phyloP scores from a whole-genome alignment of 2,329 filamentous ascomycete genomes.

The Penicillium freii region DNA sequence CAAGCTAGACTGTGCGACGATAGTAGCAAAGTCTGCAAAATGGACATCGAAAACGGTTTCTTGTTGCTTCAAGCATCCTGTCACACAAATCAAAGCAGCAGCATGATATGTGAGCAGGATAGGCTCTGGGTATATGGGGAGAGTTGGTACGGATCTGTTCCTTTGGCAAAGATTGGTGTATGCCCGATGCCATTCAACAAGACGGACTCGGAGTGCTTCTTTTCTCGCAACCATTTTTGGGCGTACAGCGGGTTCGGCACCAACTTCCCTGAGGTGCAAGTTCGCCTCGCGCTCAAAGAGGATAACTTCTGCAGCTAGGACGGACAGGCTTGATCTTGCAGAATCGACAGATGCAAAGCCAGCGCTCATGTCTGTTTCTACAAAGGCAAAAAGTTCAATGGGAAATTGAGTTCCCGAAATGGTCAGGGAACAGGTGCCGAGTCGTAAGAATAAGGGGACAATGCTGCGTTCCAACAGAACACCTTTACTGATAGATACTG shows the following conservation, averaged over 20 bases:
- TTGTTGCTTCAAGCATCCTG: constrained; percentile 14
- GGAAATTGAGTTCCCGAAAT: constrained; percentile 10
- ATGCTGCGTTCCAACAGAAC: constrained; percentile 28
- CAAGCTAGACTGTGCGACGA: constrained; percentile 11
- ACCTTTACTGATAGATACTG: constrained; percentile 16
- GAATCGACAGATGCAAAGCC: constrained; percentile 7
- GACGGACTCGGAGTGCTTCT: constrained; percentile 1
- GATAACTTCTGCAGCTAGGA: constrained; percentile 11
- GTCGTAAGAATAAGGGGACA: constrained; percentile 29
- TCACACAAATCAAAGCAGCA: constrained; percentile 12
- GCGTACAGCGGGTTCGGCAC: constrained; percentile 1
- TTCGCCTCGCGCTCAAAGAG: constrained; percentile 19
- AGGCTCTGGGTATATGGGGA: constrained; percentile 4
- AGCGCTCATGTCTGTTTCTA: neutral
- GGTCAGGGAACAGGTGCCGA: constrained; percentile 21
- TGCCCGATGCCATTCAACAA: constrained; percentile 9
- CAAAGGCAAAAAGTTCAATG: constrained; percentile 11
- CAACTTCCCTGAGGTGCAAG: constrained; percentile 3
- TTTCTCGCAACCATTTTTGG: constrained; percentile 4
- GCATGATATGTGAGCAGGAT: constrained; percentile 10
- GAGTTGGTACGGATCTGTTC: neutral
- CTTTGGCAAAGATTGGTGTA: constrained; percentile 11
- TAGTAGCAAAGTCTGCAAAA: constrained; percentile 9
- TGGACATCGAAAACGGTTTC: constrained; percentile 20
- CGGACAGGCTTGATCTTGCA: constrained; percentile 10